A percentile compares a stretch with the other conserved stretches of the same genome.
Conservation (phyloP, 2,329 filamentous ascomycete species). For the Colletotrichum australisinense region DNA sequence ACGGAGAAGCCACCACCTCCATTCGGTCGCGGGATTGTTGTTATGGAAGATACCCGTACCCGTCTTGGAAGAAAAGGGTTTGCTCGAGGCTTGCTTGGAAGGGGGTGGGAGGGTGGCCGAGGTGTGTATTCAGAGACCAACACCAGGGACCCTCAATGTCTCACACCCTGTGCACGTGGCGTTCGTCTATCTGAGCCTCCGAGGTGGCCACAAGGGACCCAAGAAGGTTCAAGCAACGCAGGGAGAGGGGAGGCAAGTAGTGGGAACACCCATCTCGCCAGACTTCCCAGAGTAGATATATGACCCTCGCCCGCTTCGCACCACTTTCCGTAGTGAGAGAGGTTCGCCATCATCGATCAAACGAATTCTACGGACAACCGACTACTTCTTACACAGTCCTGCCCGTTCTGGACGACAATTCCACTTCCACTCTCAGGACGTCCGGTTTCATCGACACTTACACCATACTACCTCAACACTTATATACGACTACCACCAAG, state of each 20-base stretch:
- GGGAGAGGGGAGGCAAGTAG: constrained; percentile 8
- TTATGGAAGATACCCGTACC: neutral
- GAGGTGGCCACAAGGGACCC: constrained; percentile 10
- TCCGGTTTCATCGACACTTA: neutral
- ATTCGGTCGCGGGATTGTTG: neutral
- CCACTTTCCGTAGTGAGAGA: constrained; percentile 6
- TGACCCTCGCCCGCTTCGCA: constrained; percentile 15
- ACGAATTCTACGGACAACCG: neutral
- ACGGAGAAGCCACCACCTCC: constrained; percentile 5
- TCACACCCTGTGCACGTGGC: constrained; percentile 24
- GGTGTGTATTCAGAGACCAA: neutral
- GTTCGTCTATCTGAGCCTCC: constrained; percentile 27
- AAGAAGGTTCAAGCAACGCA: constrained; percentile 10
- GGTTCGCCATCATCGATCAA: neutral
- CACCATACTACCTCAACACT: neutral
- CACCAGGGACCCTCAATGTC: neutral
- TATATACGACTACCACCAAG: neutral
- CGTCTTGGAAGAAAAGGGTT: neutral
- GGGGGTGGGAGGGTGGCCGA: neutral
- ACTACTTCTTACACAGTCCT: neutral
- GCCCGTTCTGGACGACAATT: constrained; percentile 9
- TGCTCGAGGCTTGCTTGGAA: neutral
- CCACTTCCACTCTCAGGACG: neutral
- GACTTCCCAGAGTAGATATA: constrained; percentile 18
- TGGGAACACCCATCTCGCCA: neutral